Conservation (phyloP, 2,329 filamentous ascomycete species). For the Epichloe baconii region DNA sequence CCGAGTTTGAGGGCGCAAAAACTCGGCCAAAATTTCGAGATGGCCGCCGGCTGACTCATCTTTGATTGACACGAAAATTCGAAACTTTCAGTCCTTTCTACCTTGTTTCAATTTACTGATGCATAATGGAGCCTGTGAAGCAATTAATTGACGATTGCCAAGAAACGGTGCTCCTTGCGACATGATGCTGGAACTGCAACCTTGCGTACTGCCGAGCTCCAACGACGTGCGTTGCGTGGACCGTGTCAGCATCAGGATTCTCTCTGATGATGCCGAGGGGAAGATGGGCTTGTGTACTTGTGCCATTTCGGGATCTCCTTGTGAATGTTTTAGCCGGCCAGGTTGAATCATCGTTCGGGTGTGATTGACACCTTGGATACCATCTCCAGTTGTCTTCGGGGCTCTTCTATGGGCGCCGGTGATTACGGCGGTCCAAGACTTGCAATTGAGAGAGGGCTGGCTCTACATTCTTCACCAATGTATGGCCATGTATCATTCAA, state of each 20-base stretch:
- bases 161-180: background rate
- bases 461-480: constrained; percentile 5
- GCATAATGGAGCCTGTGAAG: background rate
- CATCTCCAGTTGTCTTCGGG: constrained; percentile 12
- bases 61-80: background rate
- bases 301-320: constrained; percentile 16
- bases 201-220: too few relatives aligned
- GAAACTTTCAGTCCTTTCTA: background rate
- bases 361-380: constrained; percentile 17
- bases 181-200: background rate
- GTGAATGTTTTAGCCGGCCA: constrained; percentile 10
- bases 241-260: constrained; percentile 17
- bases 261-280: constrained; percentile 10
- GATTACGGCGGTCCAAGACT: constrained; percentile 12
- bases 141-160: background rate
- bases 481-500: constrained; percentile 14
- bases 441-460: constrained; percentile 1
- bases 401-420: constrained; percentile 7
- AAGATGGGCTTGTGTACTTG: constrained; percentile 7
- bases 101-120: background rate
- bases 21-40: background rate
- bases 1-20: background rate
- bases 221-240: constrained; percentile 11
- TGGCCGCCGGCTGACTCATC: background rate
- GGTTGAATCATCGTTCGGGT: constrained; percentile 2